Evolutionary conservation across 495 filamentous ascomycete species (phyloP).

Genomic region (Xylaria nigripes): DNA sequence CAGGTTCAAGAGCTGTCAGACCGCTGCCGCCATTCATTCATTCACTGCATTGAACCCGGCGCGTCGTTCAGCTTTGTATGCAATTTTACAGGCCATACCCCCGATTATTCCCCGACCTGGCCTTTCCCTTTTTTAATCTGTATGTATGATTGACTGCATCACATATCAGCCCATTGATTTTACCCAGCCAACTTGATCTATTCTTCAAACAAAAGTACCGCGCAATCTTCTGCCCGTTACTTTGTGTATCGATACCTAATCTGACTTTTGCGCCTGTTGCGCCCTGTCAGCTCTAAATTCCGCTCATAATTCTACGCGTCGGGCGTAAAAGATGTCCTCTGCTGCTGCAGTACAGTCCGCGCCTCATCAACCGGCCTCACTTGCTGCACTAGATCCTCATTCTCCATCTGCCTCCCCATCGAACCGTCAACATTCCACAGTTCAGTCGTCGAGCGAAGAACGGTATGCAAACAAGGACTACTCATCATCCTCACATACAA

Average conservation of each 20-base stretch:
- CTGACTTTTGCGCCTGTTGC: neutral
- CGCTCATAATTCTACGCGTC: constrained; percentile 16
- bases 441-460: constrained; percentile 35
- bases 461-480: constrained; percentile 37
- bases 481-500: constrained; percentile 27
- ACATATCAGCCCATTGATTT: neutral
- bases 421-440: constrained; percentile 36
- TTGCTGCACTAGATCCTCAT: constrained; percentile 39
- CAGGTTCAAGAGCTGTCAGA: constrained; percentile 20
- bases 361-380: constrained; percentile 42
- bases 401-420: constrained; percentile 38
- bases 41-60: constrained; percentile 11
- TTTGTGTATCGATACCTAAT: neutral
- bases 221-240: neutral
- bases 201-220: constrained; percentile 1
- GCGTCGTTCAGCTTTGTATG: constrained; percentile 5
- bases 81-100: neutral
- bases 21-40: constrained; percentile 18
- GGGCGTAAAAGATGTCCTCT: constrained; percentile 43
- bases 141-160: constrained; percentile 2
- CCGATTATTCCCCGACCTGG: constrained; percentile 1
- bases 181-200: neutral
- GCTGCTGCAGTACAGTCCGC: constrained; percentile 50
- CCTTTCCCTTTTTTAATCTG: neutral
- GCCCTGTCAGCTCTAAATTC: constrained; percentile 1